phyloP scores from a whole-genome alignment of 257 asterid species.

The Coffea eugenioides region DNA sequence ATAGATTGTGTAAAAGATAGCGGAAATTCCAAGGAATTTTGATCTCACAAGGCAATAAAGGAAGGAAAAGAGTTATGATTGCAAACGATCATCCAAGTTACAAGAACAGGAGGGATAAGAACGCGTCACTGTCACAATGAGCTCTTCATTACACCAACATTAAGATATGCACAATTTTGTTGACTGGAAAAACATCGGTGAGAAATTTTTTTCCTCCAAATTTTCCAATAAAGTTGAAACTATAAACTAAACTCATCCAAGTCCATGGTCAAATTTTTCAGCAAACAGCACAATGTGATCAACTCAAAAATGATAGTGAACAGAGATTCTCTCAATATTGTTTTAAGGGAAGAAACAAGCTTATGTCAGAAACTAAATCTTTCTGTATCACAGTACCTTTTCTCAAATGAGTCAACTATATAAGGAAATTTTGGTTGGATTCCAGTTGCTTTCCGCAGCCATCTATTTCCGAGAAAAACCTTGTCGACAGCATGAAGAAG shows the following conservation, averaged over 20 bases:
- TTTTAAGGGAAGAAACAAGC: background rate
- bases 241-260: background rate
- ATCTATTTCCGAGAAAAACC: slow-evolving; percentile 84
- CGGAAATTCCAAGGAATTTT: background rate
- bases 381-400: slow-evolving; percentile 38
- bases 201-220: too few relatives aligned
- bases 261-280: background rate
- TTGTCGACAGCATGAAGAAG: slow-evolving; percentile 76
- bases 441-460: slow-evolving; percentile 89
- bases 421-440: slow-evolving; percentile 93
- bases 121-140: background rate
- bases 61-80: background rate
- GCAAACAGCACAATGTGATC: background rate
- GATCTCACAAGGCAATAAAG: background rate
- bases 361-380: background rate
- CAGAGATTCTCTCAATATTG: background rate
- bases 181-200: background rate
- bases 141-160: background rate
- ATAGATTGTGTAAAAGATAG: background rate
- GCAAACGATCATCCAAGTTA: background rate
- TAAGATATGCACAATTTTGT: background rate
- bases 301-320: background rate
- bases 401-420: slow-evolving; percentile 91
- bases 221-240: background rate
- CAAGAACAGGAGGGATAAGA: background rate